Base-by-base conservation (phyloP, 441 rosid species). In the Euphorbia schlechtendalii region DNA sequence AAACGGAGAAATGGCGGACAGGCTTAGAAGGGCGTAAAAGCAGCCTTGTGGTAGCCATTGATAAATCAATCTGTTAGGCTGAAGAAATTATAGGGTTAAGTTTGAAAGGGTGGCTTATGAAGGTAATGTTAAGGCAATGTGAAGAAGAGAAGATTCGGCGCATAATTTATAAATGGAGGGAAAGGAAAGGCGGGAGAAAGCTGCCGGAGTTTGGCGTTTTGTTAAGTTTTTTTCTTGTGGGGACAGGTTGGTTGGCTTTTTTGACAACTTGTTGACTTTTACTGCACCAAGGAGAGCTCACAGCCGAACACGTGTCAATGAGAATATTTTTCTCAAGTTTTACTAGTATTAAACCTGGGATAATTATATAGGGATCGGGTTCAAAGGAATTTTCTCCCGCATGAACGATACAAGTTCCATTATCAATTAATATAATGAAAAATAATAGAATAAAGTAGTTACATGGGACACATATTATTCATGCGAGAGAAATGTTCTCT, bases 1-100 rank as follows among this genome's bases (percentile, higher is more conserved):
- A 36, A 2, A 67, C 56, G 52, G 78, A 38, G 61, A 79, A 67
- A 55, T 51, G 61, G 14, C 52, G 38, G 64, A 56, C 56, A 60
- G 72, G 81, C 74, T 61, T 56, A 15, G 68, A 63, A 10, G 71
- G 22, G 43, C 65, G 77, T 27, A 77, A 46, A 48, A 86, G 56
- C 56, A 86, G 53, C 68, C 85, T 78, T 30, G 85, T 64, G 66
- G 82, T 74, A 20, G 85, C 75, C 92, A 88, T 86, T 72, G 59
- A 20, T 58, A 2, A 14, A 12, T 1, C 20, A 30, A 13, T 14
- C 46, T 21, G 15, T 1, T n/a, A n/a, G n/a, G n/a, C n/a, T n/a
- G n/a, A n/a, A n/a, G n/a, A n/a, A n/a, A n/a, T n/a, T n/a, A n/a
- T n/a, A n/a, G n/a, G n/a, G n/a, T n/a, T n/a, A n/a, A n/a, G n/a